Conservation (phyloP, 306 rosid genomes). For the Trifolium repens region DNA sequence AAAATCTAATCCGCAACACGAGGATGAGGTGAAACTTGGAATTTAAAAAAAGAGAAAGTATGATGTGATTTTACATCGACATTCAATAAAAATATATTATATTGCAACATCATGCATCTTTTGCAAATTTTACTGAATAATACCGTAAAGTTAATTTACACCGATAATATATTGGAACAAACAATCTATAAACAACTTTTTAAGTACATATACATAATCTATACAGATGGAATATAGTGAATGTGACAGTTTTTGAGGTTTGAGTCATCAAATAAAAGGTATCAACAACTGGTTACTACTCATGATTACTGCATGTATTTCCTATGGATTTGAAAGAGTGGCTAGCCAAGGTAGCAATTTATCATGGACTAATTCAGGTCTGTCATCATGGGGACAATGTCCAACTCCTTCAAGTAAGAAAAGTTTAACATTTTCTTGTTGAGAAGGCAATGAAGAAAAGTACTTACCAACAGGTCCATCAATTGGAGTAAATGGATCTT, state of each 20-base stretch:
- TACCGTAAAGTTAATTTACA: too few species aligned
- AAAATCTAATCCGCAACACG: too few species aligned
- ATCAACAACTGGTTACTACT: background rate
- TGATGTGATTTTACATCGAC: too few species aligned
- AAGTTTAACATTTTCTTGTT: conserved; percentile 60
- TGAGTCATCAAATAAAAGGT: conserved; percentile 1
- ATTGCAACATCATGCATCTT: too few species aligned
- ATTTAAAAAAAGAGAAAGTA: too few species aligned
- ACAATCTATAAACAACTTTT: background rate
- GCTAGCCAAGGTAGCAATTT: conserved; percentile 88
- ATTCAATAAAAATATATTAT: too few species aligned
- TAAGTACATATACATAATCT: background rate
- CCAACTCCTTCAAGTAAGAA: conserved; percentile 80
- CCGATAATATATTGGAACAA: background rate
- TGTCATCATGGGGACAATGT: conserved; percentile 95
- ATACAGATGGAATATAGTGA: background rate
- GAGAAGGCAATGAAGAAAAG: conserved; percentile 66
- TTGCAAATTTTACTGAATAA: too few species aligned
- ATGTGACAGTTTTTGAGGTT: background rate
- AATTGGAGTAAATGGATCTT: conserved; percentile 91
- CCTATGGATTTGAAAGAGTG: conserved; percentile 52
- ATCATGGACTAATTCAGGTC: conserved; percentile 79
- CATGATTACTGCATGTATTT: conserved; percentile 10
- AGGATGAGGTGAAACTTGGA: too few species aligned
- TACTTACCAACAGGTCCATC: conserved; percentile 95